Evolutionary conservation across 169 alveolate genomes (phyloP), one percentile per base, ranked within the genome.

Genomic region (Theileria sp.): DNA sequence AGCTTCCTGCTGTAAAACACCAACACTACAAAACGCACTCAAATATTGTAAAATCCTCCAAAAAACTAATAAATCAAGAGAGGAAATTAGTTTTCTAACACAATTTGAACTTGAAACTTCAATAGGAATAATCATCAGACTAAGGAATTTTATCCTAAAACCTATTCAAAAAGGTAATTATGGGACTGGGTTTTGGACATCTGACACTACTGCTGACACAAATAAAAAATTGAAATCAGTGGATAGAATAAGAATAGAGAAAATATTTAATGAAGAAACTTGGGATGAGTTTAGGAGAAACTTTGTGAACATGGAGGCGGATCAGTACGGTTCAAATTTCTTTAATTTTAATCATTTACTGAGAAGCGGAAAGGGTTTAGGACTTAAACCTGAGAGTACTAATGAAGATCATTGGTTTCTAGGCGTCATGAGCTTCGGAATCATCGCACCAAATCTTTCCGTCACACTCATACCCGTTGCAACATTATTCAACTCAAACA

Each of bases 31-130:
- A 15, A 82, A 65, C 13, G 38, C 75, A 26, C 61, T 66, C 19
- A 66, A 75, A 73, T 83, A 68, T 51, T 34, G 77, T 44, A 75
- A 83, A 10, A 23, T 83, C 12, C 28, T 62, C 3, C 12, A 73
- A 56, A 68, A 66, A 30, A 13, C 2, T 19, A 54, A 74, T 8
- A 36, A 17, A 75, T 32, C 49, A 38, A 64, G 15, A 9, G 72
- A 64, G 1, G 72, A 64, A 28, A 19, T 28, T 32, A 7, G n/a
- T 23, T 64, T 64, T 30, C 5, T 64, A 15, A 15, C 5, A 3
- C 6, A 15, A 26, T 64, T n/a, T 13, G 72, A 64, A 30, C 38
- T 1, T 15, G 72, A 64, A 64, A 64, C 72, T 0, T 21, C 72
- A 15, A 28, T 64, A 9, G 72, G 72, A 30, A 21, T 64, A n/a